Evolutionary conservation across 345 rosid genomes (phyloP).

Genomic region (Luvunga scandens): DNA sequence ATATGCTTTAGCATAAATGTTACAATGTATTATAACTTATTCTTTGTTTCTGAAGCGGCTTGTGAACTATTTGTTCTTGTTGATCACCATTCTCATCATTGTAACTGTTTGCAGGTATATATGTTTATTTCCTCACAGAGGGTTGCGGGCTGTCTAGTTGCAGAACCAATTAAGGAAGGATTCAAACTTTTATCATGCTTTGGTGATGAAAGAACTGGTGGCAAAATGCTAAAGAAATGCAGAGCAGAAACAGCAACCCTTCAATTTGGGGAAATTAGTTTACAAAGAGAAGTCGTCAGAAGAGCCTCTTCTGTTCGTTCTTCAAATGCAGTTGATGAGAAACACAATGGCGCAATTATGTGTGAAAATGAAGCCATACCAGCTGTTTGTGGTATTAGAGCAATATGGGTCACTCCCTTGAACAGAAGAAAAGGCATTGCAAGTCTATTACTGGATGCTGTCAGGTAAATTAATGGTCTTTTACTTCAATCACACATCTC

Average conservation of each 20-base stretch:
- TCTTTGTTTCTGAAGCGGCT: not conserved
- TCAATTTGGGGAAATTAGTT: slow-evolving; percentile 55
- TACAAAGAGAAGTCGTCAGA: slow-evolving; percentile 55
- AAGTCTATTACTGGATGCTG: slow-evolving; percentile 61
- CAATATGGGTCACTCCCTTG: slow-evolving; percentile 82
- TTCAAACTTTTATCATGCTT: slow-evolving; percentile 46
- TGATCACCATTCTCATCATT: not conserved
- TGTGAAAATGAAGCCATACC: slow-evolving; percentile 55
- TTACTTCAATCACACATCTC: not conserved
- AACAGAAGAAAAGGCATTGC: slow-evolving; percentile 82
- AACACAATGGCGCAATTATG: slow-evolving; percentile 40
- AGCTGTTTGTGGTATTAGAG: slow-evolving; percentile 79
- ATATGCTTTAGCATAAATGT: not conserved
- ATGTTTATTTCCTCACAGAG: slow-evolving; percentile 57
- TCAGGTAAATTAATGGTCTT: slow-evolving; percentile 43
- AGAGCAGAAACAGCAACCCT: slow-evolving; percentile 43
- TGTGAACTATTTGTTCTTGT: not conserved
- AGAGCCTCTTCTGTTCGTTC: slow-evolving; percentile 25
- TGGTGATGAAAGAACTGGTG: slow-evolving; percentile 19
- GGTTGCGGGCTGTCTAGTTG: slow-evolving; percentile 68
- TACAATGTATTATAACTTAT: not conserved
- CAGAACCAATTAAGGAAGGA: slow-evolving; percentile 82
- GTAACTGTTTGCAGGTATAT: slow-evolving; percentile 54
- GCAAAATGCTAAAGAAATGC: slow-evolving; percentile 23
- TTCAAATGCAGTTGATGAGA: slow-evolving; percentile 18